A percentile compares a stretch with the other conserved stretches of the same genome.
phyloP scores from a whole-genome alignment of 495 filamentous ascomycete genomes.

The Sordaria brevicollis region DNA sequence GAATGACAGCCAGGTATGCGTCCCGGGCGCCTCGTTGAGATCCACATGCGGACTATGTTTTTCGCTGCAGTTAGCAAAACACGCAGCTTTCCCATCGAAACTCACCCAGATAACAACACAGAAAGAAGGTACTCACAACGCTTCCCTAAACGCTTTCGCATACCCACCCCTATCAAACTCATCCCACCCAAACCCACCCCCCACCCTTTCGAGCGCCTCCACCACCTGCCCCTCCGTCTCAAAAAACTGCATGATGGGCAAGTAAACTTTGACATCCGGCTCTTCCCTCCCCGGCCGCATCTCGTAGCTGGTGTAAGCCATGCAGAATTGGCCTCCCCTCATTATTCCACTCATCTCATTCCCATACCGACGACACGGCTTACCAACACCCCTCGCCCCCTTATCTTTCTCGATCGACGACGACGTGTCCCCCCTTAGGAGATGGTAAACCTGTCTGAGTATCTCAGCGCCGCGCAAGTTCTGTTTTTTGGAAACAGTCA shows the following conservation, averaged over 20 bases:
- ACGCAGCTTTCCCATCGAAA: background rate
- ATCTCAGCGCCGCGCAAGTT: background rate
- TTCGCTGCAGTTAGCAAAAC: background rate
- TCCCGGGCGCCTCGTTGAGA: background rate
- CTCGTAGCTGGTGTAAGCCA: background rate
- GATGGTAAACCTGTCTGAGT: background rate
- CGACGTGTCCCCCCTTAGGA: background rate
- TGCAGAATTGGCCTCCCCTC: background rate
- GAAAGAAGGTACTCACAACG: background rate
- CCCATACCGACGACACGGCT: background rate
- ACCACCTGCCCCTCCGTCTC: background rate
- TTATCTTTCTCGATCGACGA: background rate
- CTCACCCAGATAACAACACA: background rate
- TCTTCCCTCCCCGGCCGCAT: background rate
- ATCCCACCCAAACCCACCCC: background rate
- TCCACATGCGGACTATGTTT: background rate
- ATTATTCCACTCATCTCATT: no score
- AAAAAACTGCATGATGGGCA: background rate
- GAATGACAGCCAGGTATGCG: background rate
- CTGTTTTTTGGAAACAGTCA: background rate
- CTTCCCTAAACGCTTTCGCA: background rate
- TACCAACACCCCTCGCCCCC: background rate
- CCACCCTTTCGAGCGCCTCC: background rate
- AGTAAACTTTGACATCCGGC: background rate
- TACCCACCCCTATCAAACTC: background rate